A percentile compares a stretch with the other conserved stretches of the same genome.
Conservation (phyloP, 1,284 basidiomycete species). For the Tranzscheliella williamsii region DNA sequence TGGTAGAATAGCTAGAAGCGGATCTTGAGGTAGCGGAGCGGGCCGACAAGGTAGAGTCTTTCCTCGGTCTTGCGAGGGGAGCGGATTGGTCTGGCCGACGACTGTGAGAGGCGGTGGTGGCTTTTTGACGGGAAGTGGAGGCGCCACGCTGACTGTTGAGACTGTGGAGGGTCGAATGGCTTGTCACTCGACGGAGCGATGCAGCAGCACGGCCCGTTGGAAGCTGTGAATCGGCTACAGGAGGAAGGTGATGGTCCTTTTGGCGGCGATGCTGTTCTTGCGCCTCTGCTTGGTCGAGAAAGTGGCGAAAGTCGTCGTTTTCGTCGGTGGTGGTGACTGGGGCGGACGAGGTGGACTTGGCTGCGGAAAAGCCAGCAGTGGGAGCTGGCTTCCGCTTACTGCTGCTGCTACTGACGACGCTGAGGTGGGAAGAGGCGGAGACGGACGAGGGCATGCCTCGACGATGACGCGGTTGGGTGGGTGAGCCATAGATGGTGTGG, state of each 20-base stretch:
- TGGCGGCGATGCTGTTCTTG: conserved; percentile 6
- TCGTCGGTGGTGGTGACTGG: conserved; percentile 15
- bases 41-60: conserved; percentile 2
- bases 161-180: conserved; percentile 21
- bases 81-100: background rate
- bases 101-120: background rate
- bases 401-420: conserved; percentile 3
- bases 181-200: conserved; percentile 21
- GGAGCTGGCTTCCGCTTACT: background rate
- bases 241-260: background rate
- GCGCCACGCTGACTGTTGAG: conserved; percentile 4
- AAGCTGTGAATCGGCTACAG: background rate
- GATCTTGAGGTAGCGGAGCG: conserved; percentile 9
- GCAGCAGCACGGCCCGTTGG: conserved; percentile 8
- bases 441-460: conserved; percentile 10
- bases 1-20: conserved; percentile 18
- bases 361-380: conserved; percentile 9
- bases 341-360: conserved; percentile 18
- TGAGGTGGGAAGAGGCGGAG: conserved; percentile 21
- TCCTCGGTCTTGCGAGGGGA: background rate
- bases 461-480: conserved; percentile 1
- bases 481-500: background rate
- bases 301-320: conserved; percentile 25
- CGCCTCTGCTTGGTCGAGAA: conserved; percentile 17
- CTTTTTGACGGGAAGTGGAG: background rate